These are phyloP conservation scores for Endotrypanum monterogeii DNA, from an alignment of 208 protist species.

Conservation along the genomic window DNA sequence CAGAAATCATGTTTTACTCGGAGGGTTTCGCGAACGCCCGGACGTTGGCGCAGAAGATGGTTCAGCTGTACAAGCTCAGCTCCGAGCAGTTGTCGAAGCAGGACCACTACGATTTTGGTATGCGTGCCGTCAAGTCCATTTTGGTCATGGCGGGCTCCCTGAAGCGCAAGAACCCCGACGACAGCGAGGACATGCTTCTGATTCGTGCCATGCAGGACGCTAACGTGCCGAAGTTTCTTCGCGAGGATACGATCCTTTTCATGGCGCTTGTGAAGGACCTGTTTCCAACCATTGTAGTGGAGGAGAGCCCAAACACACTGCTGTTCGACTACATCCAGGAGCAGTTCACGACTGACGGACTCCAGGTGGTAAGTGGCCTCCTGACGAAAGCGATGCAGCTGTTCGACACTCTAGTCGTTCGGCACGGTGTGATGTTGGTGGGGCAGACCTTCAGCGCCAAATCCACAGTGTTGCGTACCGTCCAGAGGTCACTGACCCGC, in stretches of 20 bases:
- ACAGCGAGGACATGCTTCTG: constrained; percentile 94
- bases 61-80: constrained; percentile 96
- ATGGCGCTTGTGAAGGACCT: constrained; percentile 94
- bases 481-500: constrained; percentile 81
- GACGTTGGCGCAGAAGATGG: constrained; percentile 95
- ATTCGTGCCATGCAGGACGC: constrained; percentile 94
- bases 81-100: constrained; percentile 96
- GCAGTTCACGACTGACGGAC: constrained; percentile 67
- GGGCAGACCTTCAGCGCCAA: constrained; percentile 96
- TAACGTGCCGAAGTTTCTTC: constrained; percentile 95
- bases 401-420: constrained; percentile 93
- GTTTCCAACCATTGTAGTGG: constrained; percentile 90
- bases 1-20: constrained; percentile 98
- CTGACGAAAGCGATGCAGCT: constrained; percentile 93
- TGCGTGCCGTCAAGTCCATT: constrained; percentile 97
- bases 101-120: constrained; percentile 97
- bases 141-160: constrained; percentile 94
- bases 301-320: constrained; percentile 76
- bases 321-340: constrained; percentile 79
- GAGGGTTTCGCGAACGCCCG: constrained; percentile 97
- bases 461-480: constrained; percentile 79
- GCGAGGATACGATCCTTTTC: constrained; percentile 95
- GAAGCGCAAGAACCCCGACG: constrained; percentile 89
- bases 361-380: constrained; percentile 86
- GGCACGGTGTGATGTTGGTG: constrained; percentile 96